Evolutionary conservation across 495 filamentous ascomycete species (phyloP).

Genomic region (Penicillium argentinense): DNA sequence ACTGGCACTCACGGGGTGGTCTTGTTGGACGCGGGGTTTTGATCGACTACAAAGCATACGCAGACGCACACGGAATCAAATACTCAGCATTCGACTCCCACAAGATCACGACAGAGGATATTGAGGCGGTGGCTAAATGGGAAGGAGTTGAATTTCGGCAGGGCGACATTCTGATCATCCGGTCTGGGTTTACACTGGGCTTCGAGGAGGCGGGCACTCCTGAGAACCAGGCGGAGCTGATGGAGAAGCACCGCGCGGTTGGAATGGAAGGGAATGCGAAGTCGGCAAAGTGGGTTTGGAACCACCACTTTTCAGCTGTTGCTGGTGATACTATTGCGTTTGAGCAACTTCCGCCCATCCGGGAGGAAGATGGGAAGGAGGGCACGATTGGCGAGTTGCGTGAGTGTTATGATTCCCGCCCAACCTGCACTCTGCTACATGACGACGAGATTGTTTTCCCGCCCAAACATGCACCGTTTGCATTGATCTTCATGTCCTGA

Average conservation of each 20-base stretch:
- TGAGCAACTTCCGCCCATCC: too few relatives aligned
- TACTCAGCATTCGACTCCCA: too few relatives aligned
- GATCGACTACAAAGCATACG: conserved; percentile 58
- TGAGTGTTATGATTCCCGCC: too few relatives aligned
- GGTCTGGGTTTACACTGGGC: conserved; percentile 48
- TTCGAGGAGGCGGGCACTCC: conserved; percentile 32
- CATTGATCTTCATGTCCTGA: too few relatives aligned
- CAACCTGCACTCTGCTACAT: too few relatives aligned
- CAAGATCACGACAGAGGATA: conserved; percentile 38
- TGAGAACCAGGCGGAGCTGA: conserved; percentile 24
- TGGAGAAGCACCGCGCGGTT: conserved; percentile 32
- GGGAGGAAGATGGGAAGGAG: too few relatives aligned
- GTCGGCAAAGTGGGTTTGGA: conserved; percentile 50
- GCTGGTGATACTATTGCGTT: conserved; percentile 51
- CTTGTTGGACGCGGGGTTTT: conserved; percentile 58
- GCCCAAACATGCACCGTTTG: too few relatives aligned
- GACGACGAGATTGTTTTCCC: too few relatives aligned
- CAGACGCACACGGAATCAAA: conserved; percentile 34
- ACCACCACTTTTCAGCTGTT: conserved; percentile 50
- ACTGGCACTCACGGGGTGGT: too few relatives aligned
- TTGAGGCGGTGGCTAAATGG: conserved; percentile 39
- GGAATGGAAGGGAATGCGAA: conserved; percentile 47
- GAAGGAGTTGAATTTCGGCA: conserved; percentile 36
- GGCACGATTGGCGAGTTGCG: too few relatives aligned
- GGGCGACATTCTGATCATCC: conserved; percentile 58